Evolutionary conservation across 805 yeast genomes (phyloP), one percentile per base, ranked within the genome.

Genomic region (Grigorovia transvaalensis): DNA sequence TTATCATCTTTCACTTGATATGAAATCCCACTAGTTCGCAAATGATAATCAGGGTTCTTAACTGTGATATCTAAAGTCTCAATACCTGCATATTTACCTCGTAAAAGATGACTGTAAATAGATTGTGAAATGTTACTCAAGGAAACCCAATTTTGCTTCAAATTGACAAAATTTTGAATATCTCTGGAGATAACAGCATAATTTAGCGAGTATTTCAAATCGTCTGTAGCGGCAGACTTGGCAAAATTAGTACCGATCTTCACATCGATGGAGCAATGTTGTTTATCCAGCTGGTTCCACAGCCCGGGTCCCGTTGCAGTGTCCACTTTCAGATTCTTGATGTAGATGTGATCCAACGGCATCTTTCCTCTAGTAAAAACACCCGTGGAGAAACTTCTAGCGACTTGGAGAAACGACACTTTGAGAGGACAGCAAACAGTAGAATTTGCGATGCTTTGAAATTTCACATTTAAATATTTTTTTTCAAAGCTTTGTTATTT

Each of bases 181-280:
- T 79, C 78, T 49, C 88, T 73, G 4, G 91, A 80, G 4, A 91
- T 76, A 4, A 82, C 89, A 1, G 96, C 97, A 67, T 91, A 91
- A 67, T 91, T 91, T 56, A 91, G 77, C 5, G 96, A 85, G 60
- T 85, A 80, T 53, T 80, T 78, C 58, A 91, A 74, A 62, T 90
- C 91, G 68, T 91, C 98, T 0, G 82, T 79, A 12, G 70, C 68
- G n/a, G 91, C 81, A n/a, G 96, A 90, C 51, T 77, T 71, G 23
- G 77, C 72, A 60, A 90, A 84, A 59, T 82, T 80, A 0, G 96
- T 85, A 38, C 71, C 70, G 55, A 87, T 75, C 45, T 74, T 72
- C 27, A 86, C 73, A 11, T 85, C 76, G 7, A 87, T 71, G 2
- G 70, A 62, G 23, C 86, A 74, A 3, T 88, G 88, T 59, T 87